Percentiles rank a stretch among this genome's conserved stretches.
These are phyloP conservation scores for Pseudogymnoascus sp. DNA, from an alignment of 2,329 filamentous ascomycete genomes.

Conservation along the genomic window DNA sequence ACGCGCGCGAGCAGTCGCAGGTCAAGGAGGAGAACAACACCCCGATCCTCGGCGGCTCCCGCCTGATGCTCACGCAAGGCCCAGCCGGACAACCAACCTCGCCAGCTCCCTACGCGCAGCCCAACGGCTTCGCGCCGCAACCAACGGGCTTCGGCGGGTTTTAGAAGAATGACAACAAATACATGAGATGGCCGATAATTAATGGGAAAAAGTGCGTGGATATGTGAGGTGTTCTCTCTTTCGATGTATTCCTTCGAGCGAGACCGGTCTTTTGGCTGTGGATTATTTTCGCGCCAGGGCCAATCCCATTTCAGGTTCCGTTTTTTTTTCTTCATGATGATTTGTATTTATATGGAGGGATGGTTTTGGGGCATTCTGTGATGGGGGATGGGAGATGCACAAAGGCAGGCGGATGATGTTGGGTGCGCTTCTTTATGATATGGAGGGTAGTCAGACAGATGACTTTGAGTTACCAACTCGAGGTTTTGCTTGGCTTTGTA, in stretches of 20 bases:
- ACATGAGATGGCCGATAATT: slow-evolving; percentile 11
- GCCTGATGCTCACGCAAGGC: slow-evolving; percentile 93
- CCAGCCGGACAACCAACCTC: slow-evolving; percentile 51
- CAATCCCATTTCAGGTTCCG: neutral
- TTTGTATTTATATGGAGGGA: slow-evolving; percentile 5
- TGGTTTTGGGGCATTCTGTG: slow-evolving; percentile 28
- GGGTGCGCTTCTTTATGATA: slow-evolving; percentile 13
- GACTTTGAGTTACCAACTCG: neutral
- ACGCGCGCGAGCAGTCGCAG: slow-evolving; percentile 61
- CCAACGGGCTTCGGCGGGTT: slow-evolving; percentile 66
- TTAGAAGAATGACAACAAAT: slow-evolving; percentile 26
- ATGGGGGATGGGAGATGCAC: slow-evolving; percentile 38
- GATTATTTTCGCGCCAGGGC: slow-evolving; percentile 1
- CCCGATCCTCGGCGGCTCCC: slow-evolving; percentile 80
- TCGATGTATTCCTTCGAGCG: slow-evolving; percentile 3
- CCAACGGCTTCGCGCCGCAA: slow-evolving; percentile 86
- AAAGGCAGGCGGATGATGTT: slow-evolving; percentile 16
- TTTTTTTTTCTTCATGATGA: slow-evolving; percentile 8
- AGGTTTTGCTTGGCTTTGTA: slow-evolving; percentile 6
- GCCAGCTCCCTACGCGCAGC: slow-evolving; percentile 65
- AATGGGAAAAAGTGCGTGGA: neutral
- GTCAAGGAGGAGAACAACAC: slow-evolving; percentile 89
- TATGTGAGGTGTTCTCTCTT: neutral
- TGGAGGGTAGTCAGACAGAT: neutral
- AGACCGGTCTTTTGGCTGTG: neutral